A percentile compares a stretch with the other conserved stretches of the same genome.
phyloP scores from a whole-genome alignment of 2,329 filamentous ascomycete species.

The Xylariaceae sp. region DNA sequence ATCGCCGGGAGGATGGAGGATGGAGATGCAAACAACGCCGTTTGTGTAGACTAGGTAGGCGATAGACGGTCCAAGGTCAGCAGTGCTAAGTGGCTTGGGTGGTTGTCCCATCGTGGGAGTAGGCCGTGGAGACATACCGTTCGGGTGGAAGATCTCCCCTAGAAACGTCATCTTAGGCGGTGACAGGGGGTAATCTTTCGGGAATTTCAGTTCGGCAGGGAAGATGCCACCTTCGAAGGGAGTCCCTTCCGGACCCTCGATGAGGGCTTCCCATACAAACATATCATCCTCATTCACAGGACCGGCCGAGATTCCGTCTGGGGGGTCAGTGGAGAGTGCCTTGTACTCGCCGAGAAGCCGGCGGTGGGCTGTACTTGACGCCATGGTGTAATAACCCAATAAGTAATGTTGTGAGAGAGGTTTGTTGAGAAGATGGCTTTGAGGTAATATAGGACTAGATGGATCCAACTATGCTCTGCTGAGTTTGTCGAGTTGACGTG shows the following conservation, averaged over 20 bases:
- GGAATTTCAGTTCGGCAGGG: slow-evolving; percentile 89
- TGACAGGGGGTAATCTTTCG: slow-evolving; percentile 92
- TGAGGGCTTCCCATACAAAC: slow-evolving; percentile 92
- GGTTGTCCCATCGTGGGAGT: not conserved
- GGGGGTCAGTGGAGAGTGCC: slow-evolving; percentile 85
- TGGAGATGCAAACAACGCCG: slow-evolving; percentile 95
- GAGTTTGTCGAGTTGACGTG: no score
- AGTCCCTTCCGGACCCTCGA: slow-evolving; percentile 90
- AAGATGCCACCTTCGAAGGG: slow-evolving; percentile 96
- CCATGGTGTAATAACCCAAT: no score
- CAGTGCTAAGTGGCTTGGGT: no score
- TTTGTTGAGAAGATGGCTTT: no score
- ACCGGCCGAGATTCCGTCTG: slow-evolving; percentile 95
- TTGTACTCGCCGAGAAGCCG: slow-evolving; percentile 97
- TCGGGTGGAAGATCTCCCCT: slow-evolving; percentile 92
- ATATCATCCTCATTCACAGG: slow-evolving; percentile 92
- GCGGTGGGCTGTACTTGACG: slow-evolving; percentile 60
- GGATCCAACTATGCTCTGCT: no score
- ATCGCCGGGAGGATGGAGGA: slow-evolving; percentile 91
- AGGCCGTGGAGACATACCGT: slow-evolving; percentile 52
- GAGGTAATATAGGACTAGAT: no score
- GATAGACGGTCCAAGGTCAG: no score
- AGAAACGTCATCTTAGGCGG: slow-evolving; percentile 96
- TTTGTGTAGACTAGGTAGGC: slow-evolving; percentile 71
- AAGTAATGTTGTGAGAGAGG: no score